Base-by-base conservation (phyloP, 768 basidiomycete genomes). In the Suillus tomentosus region DNA sequence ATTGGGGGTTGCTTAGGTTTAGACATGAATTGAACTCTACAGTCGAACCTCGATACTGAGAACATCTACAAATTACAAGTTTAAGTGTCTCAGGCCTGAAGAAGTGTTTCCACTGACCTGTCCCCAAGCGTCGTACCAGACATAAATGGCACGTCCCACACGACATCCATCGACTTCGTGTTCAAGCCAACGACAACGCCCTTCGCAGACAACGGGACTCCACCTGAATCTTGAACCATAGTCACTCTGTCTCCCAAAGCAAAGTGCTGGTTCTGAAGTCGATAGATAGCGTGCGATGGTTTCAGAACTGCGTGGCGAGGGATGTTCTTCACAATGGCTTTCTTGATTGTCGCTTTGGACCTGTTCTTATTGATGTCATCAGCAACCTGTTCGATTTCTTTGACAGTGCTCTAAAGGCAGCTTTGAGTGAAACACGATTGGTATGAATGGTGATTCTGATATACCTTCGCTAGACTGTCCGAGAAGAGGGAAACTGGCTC, bases 91-190 rank as follows among this genome's bases (percentile, higher is more conserved):
- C n/a, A 31, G 11, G n/a, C 54, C 9, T 13, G 37, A 11, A 36
- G 4, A 19, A 22, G 27, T 31, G 2, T 31, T 24, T 55, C 48
- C 45, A 71, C 72, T 24, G 69, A 94, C 92, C 95, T 82, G 70
- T 92, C 93, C 4, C 88, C 87, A 13, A 99, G 79, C 0, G 92
- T 97, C 3, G 85, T 83, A 8, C 97, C 97, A 24, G 94, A 88
- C 87, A 99, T 93, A 78, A 99, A 99, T 1, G 94, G 84, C 27
- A 91, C 89, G 74, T 99, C 97, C 93, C 97, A 99, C 0, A 96
- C 85, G 27, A 99, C 91, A 74, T 99, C 97, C 85, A 99, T 91
- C 4, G 90, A 87, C 72, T 90, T 92, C 3, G 89, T 78, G 69
- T 89, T 93, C 70, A 99, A 77, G 15, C 96, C 94, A 60, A 99